These are phyloP conservation scores for Posidonia australis DNA, from an alignment of 106 monocot species.

Conservation along the genomic window DNA sequence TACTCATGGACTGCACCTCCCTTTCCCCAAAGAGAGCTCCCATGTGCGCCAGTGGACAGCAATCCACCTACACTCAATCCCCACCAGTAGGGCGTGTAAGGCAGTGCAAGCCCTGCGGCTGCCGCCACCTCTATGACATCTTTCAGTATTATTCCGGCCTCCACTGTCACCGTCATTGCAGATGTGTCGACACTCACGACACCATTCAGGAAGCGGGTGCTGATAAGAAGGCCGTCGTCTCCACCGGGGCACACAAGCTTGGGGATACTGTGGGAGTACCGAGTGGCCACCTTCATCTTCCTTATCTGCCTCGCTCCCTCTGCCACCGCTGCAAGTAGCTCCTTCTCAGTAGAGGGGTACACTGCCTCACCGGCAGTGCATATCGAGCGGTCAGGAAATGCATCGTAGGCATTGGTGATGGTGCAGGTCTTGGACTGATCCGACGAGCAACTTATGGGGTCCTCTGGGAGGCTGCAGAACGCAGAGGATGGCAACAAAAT, in stretches of 20 bases:
- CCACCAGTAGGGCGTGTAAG: slow-evolving; percentile 12
- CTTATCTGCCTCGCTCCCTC: too few species aligned
- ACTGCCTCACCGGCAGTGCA: too few species aligned
- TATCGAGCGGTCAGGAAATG: too few species aligned
- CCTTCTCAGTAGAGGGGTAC: too few species aligned
- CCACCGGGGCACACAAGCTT: slow-evolving; percentile 13
- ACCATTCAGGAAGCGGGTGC: slow-evolving; percentile 7
- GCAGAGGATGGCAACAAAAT: too few species aligned
- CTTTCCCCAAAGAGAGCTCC: slow-evolving; percentile 11
- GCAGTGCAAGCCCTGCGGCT: slow-evolving; percentile 6
- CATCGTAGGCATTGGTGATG: too few species aligned
- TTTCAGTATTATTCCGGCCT: slow-evolving; percentile 3
- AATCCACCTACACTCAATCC: slow-evolving; percentile 7
- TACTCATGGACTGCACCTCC: slow-evolving; percentile 9
- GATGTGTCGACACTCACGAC: not conserved
- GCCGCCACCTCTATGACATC: slow-evolving; percentile 6
- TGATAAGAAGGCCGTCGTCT: slow-evolving; percentile 6
- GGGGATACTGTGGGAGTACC: slow-evolving; percentile 19
- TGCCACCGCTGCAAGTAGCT: too few species aligned
- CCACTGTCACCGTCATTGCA: not conserved
- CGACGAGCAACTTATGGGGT: too few species aligned
- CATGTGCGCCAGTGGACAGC: slow-evolving; percentile 10
- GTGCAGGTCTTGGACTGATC: too few species aligned
- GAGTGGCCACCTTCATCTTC: slow-evolving; percentile 1
- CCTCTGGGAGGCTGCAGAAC: too few species aligned